phyloP scores from a whole-genome alignment of 129 eudicot species.

The Tanacetum coccineum region DNA sequence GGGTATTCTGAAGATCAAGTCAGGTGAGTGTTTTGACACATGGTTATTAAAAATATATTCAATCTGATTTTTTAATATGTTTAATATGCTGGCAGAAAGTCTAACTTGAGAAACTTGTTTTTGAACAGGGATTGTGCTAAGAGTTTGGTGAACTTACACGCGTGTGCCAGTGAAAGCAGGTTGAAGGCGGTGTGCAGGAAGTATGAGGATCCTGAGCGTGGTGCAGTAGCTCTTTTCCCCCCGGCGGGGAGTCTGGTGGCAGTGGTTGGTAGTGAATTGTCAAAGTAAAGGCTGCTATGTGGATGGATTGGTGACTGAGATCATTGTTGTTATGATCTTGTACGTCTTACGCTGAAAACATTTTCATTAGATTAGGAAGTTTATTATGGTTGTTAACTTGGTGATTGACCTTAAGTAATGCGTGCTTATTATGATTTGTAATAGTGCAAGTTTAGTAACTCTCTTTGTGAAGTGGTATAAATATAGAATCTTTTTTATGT shows the following conservation, averaged over 20 bases:
- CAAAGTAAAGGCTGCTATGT: conserved; percentile 1
- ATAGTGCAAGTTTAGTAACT: too few relatives aligned
- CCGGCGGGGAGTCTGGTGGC: conserved; percentile 36
- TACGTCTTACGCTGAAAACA: too few relatives aligned
- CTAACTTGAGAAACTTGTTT: too few relatives aligned
- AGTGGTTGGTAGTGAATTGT: not conserved
- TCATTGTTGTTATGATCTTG: conserved; percentile 30
- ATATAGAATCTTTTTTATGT: too few relatives aligned
- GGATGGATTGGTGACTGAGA: conserved; percentile 17
- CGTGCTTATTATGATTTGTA: not conserved
- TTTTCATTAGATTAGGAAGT: conserved; percentile 12
- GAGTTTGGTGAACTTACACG: conserved; percentile 45
- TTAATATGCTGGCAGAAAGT: not conserved
- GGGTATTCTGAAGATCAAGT: conserved; percentile 64
- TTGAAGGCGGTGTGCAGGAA: conserved; percentile 49
- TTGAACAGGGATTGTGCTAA: conserved; percentile 53
- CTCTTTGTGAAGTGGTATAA: too few relatives aligned
- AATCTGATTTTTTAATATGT: not conserved
- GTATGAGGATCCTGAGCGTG: conserved; percentile 41
- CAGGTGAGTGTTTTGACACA: conserved; percentile 28
- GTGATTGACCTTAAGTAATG: not conserved
- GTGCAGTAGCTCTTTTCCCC: conserved; percentile 50
- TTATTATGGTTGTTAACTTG: conserved; percentile 4
- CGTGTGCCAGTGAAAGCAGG: conserved; percentile 39
- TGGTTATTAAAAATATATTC: not conserved